Evolutionary conservation across 805 yeast genomes (phyloP), one percentile per base, ranked within the genome.

Genomic region (Metschnikowia koreensis): DNA sequence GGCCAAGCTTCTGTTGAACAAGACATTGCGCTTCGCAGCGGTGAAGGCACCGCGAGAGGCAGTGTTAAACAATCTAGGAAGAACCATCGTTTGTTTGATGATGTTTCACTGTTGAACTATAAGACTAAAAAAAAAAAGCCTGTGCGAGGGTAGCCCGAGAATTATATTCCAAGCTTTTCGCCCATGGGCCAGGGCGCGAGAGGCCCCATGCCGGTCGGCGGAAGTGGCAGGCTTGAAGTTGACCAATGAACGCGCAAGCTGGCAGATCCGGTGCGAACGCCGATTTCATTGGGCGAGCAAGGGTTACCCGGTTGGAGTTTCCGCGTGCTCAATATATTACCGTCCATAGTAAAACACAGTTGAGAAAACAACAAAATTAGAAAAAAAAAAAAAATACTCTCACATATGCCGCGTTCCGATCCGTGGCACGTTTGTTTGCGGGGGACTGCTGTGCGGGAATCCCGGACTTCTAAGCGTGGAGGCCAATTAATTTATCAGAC

Each of bases 21-120:
- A 80, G 69, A 76, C 67, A 80, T 86, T 85, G 73, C 91, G 89
- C 81, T 84, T 87, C 68, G 91, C 96, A 66, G 93, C 92, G 76
- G 84, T 83, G 77, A 87, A 83, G 68, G 96, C 96, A 71, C 87
- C 81, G 78, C 91, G 90, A 66, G 96, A 83, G 69, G 81, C 71
- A 63, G 71, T 61, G 74, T 74, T 74, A 66, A 74, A 71, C 73
- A 75, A 73, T 74, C 79, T 75, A 63, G 79, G 79, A 71, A 78
- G 80, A 75, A 80, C 83, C 84, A 81, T 81, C 68, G 67, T 63
- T 48, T 59, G 61, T 52, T 51, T 49, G 54, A 38, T 48, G 58
- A 56, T 55, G 58, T 57, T 55, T 57, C 59, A 53, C 60, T 53
- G 55, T 52, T 51, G 59, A 50, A 48, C 51, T 51, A 46, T 51